phyloP scores from a whole-genome alignment of 805 yeast genomes.

The Novakomyces olei region DNA sequence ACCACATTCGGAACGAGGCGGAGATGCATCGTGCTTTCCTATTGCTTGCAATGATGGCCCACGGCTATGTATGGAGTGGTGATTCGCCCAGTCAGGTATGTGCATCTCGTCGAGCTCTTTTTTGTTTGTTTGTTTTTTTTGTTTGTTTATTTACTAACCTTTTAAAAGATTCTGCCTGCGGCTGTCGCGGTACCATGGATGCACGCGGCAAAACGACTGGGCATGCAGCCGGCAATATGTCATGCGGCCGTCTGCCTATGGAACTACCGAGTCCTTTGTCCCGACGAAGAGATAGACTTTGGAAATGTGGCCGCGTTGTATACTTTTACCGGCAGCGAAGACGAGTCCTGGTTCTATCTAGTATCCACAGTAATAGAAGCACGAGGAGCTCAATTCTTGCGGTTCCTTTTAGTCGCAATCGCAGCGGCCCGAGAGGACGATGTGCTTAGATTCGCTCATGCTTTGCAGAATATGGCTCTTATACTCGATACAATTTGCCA shows the following conservation, averaged over 20 bases:
- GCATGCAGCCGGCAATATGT: slow-evolving; percentile 70
- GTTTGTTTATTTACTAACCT: too few relatives aligned
- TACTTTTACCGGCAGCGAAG: slow-evolving; percentile 76
- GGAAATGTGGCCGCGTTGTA: slow-evolving; percentile 54
- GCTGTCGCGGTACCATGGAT: slow-evolving; percentile 59
- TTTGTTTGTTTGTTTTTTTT: too few relatives aligned
- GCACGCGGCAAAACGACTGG: slow-evolving; percentile 32
- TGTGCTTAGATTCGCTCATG: slow-evolving; percentile 19
- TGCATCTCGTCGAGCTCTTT: slow-evolving; percentile 41
- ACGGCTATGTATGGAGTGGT: slow-evolving; percentile 78
- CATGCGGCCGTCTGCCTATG: slow-evolving; percentile 74
- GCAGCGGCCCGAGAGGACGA: slow-evolving; percentile 30
- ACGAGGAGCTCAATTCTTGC: slow-evolving; percentile 51
- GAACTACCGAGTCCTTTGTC: slow-evolving; percentile 29
- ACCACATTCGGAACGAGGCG: slow-evolving; percentile 21
- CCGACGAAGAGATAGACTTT: slow-evolving; percentile 22
- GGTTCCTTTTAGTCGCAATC: slow-evolving; percentile 46
- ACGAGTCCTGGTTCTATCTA: slow-evolving; percentile 84
- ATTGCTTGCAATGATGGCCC: slow-evolving; percentile 55
- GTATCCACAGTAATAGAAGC: slow-evolving; percentile 73
- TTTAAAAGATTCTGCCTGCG: too few relatives aligned
- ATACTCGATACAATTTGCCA: slow-evolving; percentile 51
- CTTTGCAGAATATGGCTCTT: slow-evolving; percentile 48
- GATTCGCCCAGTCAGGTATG: slow-evolving; percentile 30
- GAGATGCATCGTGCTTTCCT: slow-evolving; percentile 55